Conservation (phyloP, 768 basidiomycete genomes). For the Crucibulum laeve region DNA sequence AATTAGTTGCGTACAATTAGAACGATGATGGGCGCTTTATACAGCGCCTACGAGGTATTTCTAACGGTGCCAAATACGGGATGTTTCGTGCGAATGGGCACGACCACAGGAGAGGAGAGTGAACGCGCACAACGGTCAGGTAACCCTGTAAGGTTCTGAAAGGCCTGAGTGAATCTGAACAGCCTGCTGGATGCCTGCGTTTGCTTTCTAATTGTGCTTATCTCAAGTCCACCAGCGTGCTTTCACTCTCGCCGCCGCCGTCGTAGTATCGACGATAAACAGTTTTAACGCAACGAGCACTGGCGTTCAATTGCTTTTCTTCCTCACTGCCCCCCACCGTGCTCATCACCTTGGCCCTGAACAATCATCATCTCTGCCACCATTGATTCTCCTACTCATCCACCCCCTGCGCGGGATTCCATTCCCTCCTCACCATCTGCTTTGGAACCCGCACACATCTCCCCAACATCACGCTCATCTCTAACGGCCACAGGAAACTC, state of each 20-base stretch:
- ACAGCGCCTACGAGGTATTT: constrained; percentile 2
- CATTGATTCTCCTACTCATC: constrained; percentile 67
- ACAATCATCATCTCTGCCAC: constrained; percentile 27
- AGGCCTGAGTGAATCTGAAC: not conserved
- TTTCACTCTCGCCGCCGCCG: not conserved
- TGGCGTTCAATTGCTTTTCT: not conserved
- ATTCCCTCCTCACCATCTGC: constrained; percentile 39
- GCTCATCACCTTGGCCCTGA: constrained; percentile 22
- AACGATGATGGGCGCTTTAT: no score
- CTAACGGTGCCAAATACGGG: constrained; percentile 11
- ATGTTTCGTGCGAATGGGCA: constrained; percentile 13
- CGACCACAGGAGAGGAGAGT: not conserved
- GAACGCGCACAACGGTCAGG: constrained; percentile 9
- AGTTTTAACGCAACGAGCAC: no score
- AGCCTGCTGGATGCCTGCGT: not conserved
- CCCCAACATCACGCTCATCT: constrained; percentile 18
- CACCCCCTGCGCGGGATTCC: constrained; percentile 53
- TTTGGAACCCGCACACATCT: constrained; percentile 35
- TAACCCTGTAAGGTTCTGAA: no score
- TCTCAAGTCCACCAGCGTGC: no score
- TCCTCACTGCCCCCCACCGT: not conserved
- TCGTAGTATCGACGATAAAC: not conserved
- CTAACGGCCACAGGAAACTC: not conserved
- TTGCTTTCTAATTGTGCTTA: not conserved
- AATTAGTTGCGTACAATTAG: no score